phyloP scores from a whole-genome alignment of 805 yeast genomes.

The Ogataea zsoltii region DNA sequence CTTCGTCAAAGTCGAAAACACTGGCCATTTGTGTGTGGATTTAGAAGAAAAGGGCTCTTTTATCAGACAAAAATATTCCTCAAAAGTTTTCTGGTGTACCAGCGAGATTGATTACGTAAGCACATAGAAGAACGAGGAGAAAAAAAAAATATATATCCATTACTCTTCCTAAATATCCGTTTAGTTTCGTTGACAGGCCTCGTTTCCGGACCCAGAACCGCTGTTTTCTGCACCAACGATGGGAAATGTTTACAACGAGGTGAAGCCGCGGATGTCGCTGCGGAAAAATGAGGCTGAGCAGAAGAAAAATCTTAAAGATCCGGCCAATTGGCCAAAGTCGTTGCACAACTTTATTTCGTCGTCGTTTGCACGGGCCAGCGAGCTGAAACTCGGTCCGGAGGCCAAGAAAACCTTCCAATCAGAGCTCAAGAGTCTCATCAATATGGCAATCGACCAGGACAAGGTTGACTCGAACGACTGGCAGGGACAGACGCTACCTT shows the following conservation, averaged over 20 bases:
- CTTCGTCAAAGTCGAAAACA: slow-evolving; percentile 33
- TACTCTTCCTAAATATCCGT: too few relatives aligned
- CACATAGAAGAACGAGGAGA: not conserved
- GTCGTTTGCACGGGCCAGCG: slow-evolving; percentile 44
- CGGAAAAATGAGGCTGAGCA: slow-evolving; percentile 7
- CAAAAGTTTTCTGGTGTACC: not conserved
- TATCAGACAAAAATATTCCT: too few relatives aligned
- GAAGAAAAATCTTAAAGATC: slow-evolving; percentile 28
- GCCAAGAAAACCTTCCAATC: slow-evolving; percentile 42
- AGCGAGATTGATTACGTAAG: too few relatives aligned
- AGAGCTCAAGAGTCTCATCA: slow-evolving; percentile 51
- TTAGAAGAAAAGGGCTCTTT: not conserved
- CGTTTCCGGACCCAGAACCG: too few relatives aligned
- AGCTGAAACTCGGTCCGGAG: slow-evolving; percentile 34
- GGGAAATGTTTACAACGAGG: slow-evolving; percentile 20
- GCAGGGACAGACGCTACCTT: slow-evolving; percentile 53
- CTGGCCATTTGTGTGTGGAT: slow-evolving; percentile 21
- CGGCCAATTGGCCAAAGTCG: slow-evolving; percentile 53
- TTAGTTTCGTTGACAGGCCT: too few relatives aligned
- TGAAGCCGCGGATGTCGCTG: slow-evolving; percentile 24
- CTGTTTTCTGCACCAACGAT: not conserved
- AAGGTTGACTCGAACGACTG: slow-evolving; percentile 54
- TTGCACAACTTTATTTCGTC: slow-evolving; percentile 51
- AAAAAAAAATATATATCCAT: too few relatives aligned
- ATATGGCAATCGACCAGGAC: slow-evolving; percentile 45